Conservation (phyloP, 768 basidiomycete species). For the Cystobasidium onofrii region DNA sequence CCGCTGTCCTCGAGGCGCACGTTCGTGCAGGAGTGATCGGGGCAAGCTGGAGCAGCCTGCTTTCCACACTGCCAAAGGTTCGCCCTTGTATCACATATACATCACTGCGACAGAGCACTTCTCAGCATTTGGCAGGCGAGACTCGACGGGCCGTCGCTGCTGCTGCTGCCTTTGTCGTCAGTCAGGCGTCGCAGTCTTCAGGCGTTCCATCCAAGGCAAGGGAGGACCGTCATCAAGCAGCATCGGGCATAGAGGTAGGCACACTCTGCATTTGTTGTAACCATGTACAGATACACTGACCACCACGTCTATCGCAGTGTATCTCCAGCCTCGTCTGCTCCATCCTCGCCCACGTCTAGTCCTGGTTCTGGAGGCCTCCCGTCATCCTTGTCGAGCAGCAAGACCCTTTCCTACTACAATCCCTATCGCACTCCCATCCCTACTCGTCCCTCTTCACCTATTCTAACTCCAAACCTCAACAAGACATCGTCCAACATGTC, state of each 20-base stretch:
- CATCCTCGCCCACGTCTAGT: neutral
- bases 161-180: too few species aligned
- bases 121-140: too few species aligned
- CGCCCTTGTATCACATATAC: neutral
- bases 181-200: too few species aligned
- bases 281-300: neutral
- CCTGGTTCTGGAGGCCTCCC: neutral
- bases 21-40: neutral
- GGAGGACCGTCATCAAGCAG: neutral
- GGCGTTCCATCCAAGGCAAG: neutral
- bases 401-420: neutral
- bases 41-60: neutral
- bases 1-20: neutral
- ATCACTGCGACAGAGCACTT: too few species aligned
- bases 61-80: neutral
- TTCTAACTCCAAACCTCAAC: neutral
- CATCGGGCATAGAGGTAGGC: neutral
- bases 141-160: too few species aligned
- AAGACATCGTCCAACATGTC: constrained; percentile 57
- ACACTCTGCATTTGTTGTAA: neutral
- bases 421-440: neutral
- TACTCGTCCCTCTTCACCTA: neutral
- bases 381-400: neutral
- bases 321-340: neutral
- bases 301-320: neutral